Evolutionary conservation across 176 grass and related monocot genomes (phyloP).

Genomic region (Cenchrus fungigraminus): DNA sequence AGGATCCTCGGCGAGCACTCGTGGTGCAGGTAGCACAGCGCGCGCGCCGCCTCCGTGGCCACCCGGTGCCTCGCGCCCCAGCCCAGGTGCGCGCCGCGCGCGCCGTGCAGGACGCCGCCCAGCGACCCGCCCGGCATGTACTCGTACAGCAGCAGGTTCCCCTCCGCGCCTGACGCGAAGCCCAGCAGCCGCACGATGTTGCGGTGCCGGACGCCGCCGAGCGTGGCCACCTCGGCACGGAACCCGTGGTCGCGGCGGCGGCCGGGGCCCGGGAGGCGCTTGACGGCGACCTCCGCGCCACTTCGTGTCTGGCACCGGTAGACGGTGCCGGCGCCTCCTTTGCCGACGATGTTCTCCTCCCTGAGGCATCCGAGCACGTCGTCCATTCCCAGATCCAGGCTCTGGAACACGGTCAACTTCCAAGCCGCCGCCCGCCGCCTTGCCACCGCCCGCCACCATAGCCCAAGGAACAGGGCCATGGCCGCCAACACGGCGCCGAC

Average conservation of each 20-base stretch:
- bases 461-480: not conserved
- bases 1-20: conserved; percentile 77
- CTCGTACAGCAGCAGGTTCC: not conserved
- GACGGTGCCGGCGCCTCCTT: conserved; percentile 31
- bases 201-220: conserved; percentile 78
- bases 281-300: conserved; percentile 72
- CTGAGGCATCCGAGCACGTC: conserved; percentile 78
- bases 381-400: conserved; percentile 54
- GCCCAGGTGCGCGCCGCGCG: conserved; percentile 53
- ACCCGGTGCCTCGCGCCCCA: conserved; percentile 62
- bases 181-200: conserved; percentile 81
- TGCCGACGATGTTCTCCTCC: conserved; percentile 61
- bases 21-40: conserved; percentile 88
- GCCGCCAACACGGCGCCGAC: not conserved
- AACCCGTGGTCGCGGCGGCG: conserved; percentile 67
- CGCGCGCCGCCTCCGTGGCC: conserved; percentile 70
- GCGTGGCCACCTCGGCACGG: conserved; percentile 76
- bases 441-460: conserved; percentile 23
- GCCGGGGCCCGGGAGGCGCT: conserved; percentile 56
- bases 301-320: conserved; percentile 64
- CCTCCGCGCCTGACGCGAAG: conserved; percentile 68
- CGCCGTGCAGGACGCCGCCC: conserved; percentile 60
- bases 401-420: conserved; percentile 81
- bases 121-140: too few species aligned
- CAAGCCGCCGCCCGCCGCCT: conserved; percentile 46